Evolutionary conservation across 129 eudicot species (phyloP).

Genomic region (Arctium lappa): DNA sequence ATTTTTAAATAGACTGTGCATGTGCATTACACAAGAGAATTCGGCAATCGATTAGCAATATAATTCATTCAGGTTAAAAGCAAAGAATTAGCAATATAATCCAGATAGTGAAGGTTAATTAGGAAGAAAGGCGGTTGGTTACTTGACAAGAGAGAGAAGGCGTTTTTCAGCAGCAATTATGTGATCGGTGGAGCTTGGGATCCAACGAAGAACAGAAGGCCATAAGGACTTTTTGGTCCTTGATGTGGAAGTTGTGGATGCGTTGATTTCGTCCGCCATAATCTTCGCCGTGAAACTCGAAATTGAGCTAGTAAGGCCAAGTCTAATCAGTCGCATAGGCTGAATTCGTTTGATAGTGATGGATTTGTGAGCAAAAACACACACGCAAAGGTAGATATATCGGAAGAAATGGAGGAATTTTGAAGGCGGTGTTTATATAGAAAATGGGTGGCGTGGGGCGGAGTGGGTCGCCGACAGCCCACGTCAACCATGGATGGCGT

Average conservation of each 20-base stretch:
- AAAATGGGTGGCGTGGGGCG: background rate
- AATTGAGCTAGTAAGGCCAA: slow-evolving; percentile 12
- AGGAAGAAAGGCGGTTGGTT: slow-evolving; percentile 23
- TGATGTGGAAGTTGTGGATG: slow-evolving; percentile 10
- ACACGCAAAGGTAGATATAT: background rate
- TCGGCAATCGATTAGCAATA: background rate
- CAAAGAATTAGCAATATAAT: background rate
- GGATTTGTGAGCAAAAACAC: background rate
- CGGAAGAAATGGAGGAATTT: slow-evolving; percentile 3
- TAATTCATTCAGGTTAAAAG: background rate
- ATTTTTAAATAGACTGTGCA: background rate
- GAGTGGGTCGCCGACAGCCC: background rate
- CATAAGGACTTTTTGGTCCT: slow-evolving; percentile 29
- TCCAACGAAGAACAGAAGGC: slow-evolving; percentile 71
- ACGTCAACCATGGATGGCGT: slow-evolving; percentile 32
- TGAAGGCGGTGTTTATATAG: slow-evolving; percentile 9
- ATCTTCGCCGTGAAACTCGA: slow-evolving; percentile 11
- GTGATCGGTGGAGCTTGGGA: slow-evolving; percentile 88
- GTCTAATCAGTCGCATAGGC: background rate
- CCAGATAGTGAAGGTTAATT: background rate
- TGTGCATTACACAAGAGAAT: background rate
- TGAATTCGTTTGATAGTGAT: background rate
- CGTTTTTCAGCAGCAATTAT: slow-evolving; percentile 86
- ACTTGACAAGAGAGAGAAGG: slow-evolving; percentile 88
- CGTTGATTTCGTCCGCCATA: slow-evolving; percentile 55